Evolutionary conservation across 1,139 yeast species (phyloP).

Genomic region (Lodderomyces theae): DNA sequence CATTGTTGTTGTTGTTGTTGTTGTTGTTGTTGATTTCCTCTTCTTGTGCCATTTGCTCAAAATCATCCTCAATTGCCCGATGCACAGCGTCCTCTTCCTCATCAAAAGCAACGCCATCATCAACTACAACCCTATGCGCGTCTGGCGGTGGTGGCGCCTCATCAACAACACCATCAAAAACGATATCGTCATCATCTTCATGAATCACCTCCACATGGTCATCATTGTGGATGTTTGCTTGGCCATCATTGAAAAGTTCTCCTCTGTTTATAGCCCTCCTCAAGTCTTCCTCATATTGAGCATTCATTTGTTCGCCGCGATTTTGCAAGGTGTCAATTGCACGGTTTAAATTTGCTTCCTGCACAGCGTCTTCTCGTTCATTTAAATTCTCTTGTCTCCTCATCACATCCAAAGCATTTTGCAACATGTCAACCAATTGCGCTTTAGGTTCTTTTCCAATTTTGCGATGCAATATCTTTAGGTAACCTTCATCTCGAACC

Average conservation of each 20-base stretch:
- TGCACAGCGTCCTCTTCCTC: conserved; percentile 9
- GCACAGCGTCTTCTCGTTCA: conserved; percentile 20
- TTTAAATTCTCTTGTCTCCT: conserved; percentile 24
- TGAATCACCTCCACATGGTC: conserved; percentile 7
- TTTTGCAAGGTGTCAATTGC: conserved; percentile 32
- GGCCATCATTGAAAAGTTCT: conserved; percentile 9
- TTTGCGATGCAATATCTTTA: conserved; percentile 50
- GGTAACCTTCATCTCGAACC: conserved; percentile 65
- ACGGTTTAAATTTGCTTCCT: conserved; percentile 26
- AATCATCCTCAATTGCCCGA: conserved; percentile 3
- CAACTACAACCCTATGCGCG: conserved; percentile 2
- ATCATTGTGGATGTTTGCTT: conserved; percentile 7
- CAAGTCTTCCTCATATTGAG: conserved; percentile 19
- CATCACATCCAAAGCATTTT: conserved; percentile 28
- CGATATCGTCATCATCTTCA: conserved; percentile 3
- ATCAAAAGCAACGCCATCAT: conserved; percentile 5
- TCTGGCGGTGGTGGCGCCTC: conserved; percentile 7
- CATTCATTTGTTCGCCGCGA: conserved; percentile 10
- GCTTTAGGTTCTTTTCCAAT: conserved; percentile 58
- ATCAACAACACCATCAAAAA: conserved; percentile 1
- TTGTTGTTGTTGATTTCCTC: conserved; percentile 5
- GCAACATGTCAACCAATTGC: conserved; percentile 38
- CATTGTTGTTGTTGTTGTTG: too few relatives aligned
- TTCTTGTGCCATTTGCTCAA: conserved; percentile 3
- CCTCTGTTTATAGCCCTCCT: conserved; percentile 20